Evolutionary conservation across 1,284 basidiomycete species (phyloP).

Genomic region (Ganoderma boninense): DNA sequence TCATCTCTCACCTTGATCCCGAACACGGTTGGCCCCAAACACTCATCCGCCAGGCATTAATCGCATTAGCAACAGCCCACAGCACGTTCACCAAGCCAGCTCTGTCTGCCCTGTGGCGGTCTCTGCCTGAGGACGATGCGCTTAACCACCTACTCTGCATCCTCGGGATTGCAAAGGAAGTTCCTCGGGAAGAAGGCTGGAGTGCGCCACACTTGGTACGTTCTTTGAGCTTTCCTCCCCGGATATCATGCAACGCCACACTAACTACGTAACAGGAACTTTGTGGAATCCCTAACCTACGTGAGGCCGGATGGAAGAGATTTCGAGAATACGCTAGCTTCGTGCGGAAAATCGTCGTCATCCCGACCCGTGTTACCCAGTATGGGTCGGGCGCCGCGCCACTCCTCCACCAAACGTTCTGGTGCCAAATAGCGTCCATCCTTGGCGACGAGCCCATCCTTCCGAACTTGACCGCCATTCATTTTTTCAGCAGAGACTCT

Average conservation of each 20-base stretch:
- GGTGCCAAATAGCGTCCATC: background rate
- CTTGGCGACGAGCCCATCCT: background rate
- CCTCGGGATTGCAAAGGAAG: background rate
- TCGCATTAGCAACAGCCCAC: background rate
- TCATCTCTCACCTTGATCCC: too few relatives aligned
- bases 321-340: background rate
- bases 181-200: background rate
- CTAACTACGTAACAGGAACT: background rate
- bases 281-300: background rate
- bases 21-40: background rate
- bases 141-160: background rate
- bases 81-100: background rate
- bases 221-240: background rate
- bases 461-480: background rate
- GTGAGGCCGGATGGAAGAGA: background rate
- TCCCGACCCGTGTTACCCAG: background rate
- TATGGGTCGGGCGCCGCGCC: background rate
- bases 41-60: background rate
- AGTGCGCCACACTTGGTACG: background rate
- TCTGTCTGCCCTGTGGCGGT: background rate
- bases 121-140: background rate
- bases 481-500: background rate
- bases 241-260: background rate
- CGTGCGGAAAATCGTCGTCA: background rate
- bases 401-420: background rate